phyloP scores from a whole-genome alignment of 352 stramenopile species.

The Phytophthora quininea region DNA sequence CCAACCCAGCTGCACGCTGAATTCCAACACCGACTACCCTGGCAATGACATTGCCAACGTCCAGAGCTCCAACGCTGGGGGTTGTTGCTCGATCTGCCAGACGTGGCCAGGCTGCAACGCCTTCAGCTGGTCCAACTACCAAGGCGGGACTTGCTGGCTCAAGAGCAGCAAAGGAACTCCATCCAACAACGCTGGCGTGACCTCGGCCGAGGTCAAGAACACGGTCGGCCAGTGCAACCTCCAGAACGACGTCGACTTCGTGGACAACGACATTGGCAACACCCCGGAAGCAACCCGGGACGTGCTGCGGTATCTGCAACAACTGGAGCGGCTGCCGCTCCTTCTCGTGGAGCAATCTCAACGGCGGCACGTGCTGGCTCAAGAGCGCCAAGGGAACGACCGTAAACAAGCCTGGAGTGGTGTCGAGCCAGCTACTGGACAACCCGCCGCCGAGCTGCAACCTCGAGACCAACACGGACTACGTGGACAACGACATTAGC shows the following conservation, averaged over 20 bases:
- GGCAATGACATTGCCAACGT: constrained; percentile 44
- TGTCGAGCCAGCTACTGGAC: constrained; percentile 30
- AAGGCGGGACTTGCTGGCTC: constrained; percentile 33
- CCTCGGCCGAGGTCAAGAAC: constrained; percentile 30
- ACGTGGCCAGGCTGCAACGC: constrained; percentile 30
- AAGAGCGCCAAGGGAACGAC: constrained; percentile 34
- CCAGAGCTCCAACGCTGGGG: constrained; percentile 12
- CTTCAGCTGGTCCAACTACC: constrained; percentile 26
- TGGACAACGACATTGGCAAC: constrained; percentile 43
- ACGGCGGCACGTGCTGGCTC: constrained; percentile 49
- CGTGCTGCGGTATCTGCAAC: constrained; percentile 42
- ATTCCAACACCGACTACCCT: constrained; percentile 28
- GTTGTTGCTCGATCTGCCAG: constrained; percentile 36
- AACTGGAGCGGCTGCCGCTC: constrained; percentile 40
- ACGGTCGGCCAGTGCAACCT: constrained; percentile 18
- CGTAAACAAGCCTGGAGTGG: constrained; percentile 17
- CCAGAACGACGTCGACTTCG: constrained; percentile 33
- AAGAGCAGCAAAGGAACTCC: constrained; percentile 24
- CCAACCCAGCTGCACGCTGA: constrained; percentile 17
- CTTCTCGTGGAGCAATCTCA: constrained; percentile 42
- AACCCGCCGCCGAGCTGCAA: constrained; percentile 23
- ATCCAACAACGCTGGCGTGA: constrained; percentile 13
- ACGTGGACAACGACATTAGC: constrained; percentile 37
- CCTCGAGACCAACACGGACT: constrained; percentile 31
- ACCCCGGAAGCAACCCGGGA: constrained; percentile 7